Conservation (phyloP, 2,329 filamentous ascomycete species). For the Botrytis pseudocinerea region DNA sequence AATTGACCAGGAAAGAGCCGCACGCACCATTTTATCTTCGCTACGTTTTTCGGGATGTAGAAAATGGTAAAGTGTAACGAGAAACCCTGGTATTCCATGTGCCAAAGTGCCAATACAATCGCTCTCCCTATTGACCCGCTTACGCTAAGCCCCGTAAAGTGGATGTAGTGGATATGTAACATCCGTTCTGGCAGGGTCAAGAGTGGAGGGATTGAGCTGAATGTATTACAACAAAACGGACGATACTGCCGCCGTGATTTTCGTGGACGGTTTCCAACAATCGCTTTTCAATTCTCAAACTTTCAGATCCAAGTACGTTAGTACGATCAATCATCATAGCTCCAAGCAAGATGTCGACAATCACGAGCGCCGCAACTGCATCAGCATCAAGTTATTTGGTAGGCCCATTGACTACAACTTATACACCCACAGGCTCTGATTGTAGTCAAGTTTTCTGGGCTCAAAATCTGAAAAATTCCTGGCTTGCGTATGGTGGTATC, state of each 20-base stretch:
- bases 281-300: neutral
- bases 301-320: neutral
- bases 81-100: neutral
- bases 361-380: neutral
- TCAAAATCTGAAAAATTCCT: slow-evolving; percentile 3
- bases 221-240: slow-evolving; percentile 12
- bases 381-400: neutral
- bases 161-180: neutral
- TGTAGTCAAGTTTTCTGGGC: slow-evolving; percentile 16
- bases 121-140: neutral
- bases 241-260: neutral
- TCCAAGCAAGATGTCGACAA: neutral
- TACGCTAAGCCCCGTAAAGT: neutral
- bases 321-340: neutral
- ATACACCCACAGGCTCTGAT: slow-evolving; percentile 4
- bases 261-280: neutral
- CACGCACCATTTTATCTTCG: neutral
- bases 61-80: neutral
- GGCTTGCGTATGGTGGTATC: slow-evolving; percentile 16
- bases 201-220: slow-evolving; percentile 8
- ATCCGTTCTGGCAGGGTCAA: neutral
- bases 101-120: slow-evolving; percentile 6
- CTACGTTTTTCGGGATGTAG: neutral
- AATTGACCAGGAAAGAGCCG: neutral
- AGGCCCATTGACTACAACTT: slow-evolving; percentile 12